Base-by-base conservation (phyloP, 768 basidiomycete genomes). In the Tylopilus intermedius region DNA sequence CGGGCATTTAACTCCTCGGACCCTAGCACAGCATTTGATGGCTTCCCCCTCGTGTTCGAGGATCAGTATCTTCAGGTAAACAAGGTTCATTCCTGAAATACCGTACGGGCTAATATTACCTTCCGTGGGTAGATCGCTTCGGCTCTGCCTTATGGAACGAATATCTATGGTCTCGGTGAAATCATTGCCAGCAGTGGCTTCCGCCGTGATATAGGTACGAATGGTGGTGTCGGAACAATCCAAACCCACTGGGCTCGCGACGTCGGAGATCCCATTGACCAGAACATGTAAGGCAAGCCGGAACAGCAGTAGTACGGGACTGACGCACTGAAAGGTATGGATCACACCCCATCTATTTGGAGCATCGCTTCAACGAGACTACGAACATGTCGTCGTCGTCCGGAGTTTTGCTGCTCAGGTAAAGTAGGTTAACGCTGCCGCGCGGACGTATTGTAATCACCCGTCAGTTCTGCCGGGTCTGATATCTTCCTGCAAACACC, bases 151-250 rank as follows among this genome's bases (percentile, higher is more conserved):
- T 63, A 76, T 7, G 73, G 76, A 33, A 77, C 88, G 3, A 90
- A 90, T 58, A 77, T 91, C 45, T 90, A 90, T 57, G 90, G 90
- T 3, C 68, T 91, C 35, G 87, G 89, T 2, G 88, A 93, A 64
- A 80, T 82, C 1, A 71, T 88, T 11, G 76, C 84, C 1, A 81
- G 80, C 62, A 84, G 83, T 54, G 86, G 86, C 5, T 83, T 86
- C 65, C 72, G 86, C 37, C 74, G 86, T 29, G 78, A 82, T 53
- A 73, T 86, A 29, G 78, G 78, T 26, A 71, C 72, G 2, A 65
- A 74, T 50, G 79, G 78, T 8, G 72, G 71, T 9, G 56, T 58
- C 18, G 83, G 83, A 2, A 83, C 83, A 1, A 69, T 86, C 8
- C 85, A 87, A 62, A 83, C 82, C 8, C 71, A 80, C 67, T 88